A percentile compares a stretch with the other conserved stretches of the same genome.
These are phyloP conservation scores for Penicillium simplicissimum DNA, from an alignment of 495 filamentous ascomycete species.

Conservation along the genomic window DNA sequence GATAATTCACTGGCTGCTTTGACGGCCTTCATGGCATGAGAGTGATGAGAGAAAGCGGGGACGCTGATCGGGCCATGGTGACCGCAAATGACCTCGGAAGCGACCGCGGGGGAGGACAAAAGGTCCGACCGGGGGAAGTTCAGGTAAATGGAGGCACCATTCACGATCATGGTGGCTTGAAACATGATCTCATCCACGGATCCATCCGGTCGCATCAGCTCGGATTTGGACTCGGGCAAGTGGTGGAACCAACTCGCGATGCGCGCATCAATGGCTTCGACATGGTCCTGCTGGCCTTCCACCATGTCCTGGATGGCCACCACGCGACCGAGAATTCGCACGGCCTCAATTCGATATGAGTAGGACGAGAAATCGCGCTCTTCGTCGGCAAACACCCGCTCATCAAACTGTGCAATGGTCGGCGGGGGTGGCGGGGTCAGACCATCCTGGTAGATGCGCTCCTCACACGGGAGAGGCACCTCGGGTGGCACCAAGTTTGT, in stretches of 20 bases:
- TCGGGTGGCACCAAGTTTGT: constrained; percentile 39
- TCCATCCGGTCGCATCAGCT: constrained; percentile 64
- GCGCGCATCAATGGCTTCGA: constrained; percentile 65
- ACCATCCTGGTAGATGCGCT: constrained; percentile 49
- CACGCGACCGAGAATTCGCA: constrained; percentile 73
- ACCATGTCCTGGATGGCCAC: constrained; percentile 49
- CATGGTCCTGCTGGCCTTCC: constrained; percentile 45
- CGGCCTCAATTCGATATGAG: constrained; percentile 58
- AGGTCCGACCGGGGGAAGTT: constrained; percentile 53
- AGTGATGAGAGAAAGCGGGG: constrained; percentile 53
- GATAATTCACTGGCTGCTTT: constrained; percentile 76
- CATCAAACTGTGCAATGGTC: constrained; percentile 48
- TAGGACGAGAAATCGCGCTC: constrained; percentile 50
- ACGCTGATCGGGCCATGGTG: constrained; percentile 49
- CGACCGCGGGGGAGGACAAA: constrained; percentile 48
- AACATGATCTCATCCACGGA: constrained; percentile 88
- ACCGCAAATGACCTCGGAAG: constrained; percentile 51
- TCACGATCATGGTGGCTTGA: constrained; percentile 82
- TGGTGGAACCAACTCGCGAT: constrained; percentile 84
- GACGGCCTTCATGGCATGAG: constrained; percentile 79
- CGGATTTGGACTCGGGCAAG: constrained; percentile 71
- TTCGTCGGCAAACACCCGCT: constrained; percentile 47
- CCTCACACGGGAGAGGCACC: constrained; percentile 47
- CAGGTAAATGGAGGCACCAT: constrained; percentile 53
- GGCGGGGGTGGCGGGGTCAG: constrained; percentile 38